Percentiles rank a stretch among this genome's conserved stretches.
These are phyloP conservation scores for Cutaneotrichosporon dermatis DNA, from an alignment of 1,284 basidiomycete species.

Conservation along the genomic window DNA sequence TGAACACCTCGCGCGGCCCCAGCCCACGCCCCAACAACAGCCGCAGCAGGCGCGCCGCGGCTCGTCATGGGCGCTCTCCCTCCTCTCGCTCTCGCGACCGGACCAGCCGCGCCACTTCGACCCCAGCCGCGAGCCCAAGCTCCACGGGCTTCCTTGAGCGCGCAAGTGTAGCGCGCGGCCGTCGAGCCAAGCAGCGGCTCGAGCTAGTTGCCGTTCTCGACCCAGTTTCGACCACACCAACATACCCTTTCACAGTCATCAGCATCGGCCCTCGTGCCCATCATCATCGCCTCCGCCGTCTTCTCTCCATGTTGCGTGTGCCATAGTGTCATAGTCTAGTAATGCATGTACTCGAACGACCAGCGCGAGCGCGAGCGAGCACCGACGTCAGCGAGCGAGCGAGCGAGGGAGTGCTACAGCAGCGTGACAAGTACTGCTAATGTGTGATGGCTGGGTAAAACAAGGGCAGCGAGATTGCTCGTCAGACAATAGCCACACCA, in stretches of 20 bases:
- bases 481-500: no score
- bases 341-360: constrained; percentile 5
- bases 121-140: constrained; percentile 38
- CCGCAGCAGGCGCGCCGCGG: neutral
- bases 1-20: neutral
- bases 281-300: neutral
- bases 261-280: neutral
- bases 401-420: no score
- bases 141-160: constrained; percentile 34
- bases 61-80: constrained; percentile 5
- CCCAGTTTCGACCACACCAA: no score
- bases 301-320: neutral
- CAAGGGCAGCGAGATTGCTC: no score
- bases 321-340: neutral
- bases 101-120: constrained; percentile 36
- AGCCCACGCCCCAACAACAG: neutral
- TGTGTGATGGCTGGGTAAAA: no score
- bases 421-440: no score
- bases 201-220: no score
- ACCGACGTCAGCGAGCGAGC: neutral
- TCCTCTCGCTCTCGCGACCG: constrained; percentile 15
- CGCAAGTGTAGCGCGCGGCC: no score
- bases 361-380: no score
- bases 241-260: neutral
- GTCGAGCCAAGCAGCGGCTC: no score